phyloP scores from a whole-genome alignment of 2,329 filamentous ascomycete genomes.

The Plenodomus tracheiphilus region DNA sequence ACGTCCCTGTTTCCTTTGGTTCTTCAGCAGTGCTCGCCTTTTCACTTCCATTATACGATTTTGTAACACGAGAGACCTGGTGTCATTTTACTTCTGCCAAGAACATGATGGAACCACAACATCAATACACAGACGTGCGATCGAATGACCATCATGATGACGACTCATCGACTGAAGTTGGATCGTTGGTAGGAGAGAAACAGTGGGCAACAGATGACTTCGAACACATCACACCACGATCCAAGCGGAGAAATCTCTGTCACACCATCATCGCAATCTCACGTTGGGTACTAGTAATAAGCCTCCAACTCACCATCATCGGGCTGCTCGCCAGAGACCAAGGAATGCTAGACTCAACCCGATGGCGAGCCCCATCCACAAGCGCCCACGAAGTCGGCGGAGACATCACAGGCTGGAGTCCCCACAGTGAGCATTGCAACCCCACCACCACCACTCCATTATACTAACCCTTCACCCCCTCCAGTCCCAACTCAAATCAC shows the following conservation, averaged over 20 bases:
- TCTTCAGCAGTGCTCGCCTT: conserved; percentile 35
- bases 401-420: conserved; percentile 39
- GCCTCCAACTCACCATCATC: conserved; percentile 35
- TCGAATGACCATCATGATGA: conserved; percentile 30
- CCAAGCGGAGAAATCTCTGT: conserved; percentile 22
- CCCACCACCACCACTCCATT: not conserved
- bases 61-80: too few species aligned
- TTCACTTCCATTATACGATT: conserved; percentile 9
- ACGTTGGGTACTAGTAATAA: conserved; percentile 36
- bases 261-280: conserved; percentile 18
- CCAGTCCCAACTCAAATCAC: conserved; percentile 39
- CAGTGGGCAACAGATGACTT: conserved; percentile 27
- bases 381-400: conserved; percentile 37
- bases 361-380: conserved; percentile 21
- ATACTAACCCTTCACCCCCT: not conserved
- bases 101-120: conserved; percentile 39
- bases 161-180: conserved; percentile 40
- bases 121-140: conserved; percentile 34
- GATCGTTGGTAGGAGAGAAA: conserved; percentile 35
- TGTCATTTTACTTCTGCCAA: too few species aligned
- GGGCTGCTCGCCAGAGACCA: conserved; percentile 36
- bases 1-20: conserved; percentile 16
- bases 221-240: conserved; percentile 14
- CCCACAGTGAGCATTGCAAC: conserved; percentile 26
- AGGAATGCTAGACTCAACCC: conserved; percentile 27